Evolutionary conservation across 2,329 filamentous ascomycete genomes (phyloP), one percentile per base, ranked within the genome.

Genomic region (Cadophora sp.): DNA sequence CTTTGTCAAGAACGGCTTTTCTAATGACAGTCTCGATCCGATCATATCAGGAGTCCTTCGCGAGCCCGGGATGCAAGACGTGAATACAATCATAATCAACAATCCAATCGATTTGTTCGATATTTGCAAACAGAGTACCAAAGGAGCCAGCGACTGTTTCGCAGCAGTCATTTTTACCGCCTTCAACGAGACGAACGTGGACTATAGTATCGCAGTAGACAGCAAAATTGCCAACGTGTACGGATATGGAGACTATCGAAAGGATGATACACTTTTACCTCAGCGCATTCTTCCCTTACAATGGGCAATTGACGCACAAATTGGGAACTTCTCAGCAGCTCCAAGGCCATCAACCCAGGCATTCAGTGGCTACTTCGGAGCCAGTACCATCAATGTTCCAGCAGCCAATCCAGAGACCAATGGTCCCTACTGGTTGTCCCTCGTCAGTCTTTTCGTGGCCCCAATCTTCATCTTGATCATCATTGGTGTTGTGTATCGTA

Each of bases 401-500:
- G 7, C 20, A 18, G 45, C 24, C 7, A 39, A 48, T 14, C 36
- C 36, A 13, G 33, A 20, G 6, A 65, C 53, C 6, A 50, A 59
- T 36, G 64, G 60, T 8, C 56, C 63, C 30, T 64, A 48, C 30
- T 73, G 73, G 73, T 59, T 73, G 7, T 51, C 27, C 5, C 24
- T 72, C 8, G 63, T 74, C 20, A 48, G 48, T 8, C 7, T 41
- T 8, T 72, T 72, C 41, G 66, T 73, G 22, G 71, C 67, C 2
- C 72, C 73, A 1, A 45, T 75, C 3, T 75, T 74, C 66, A 70
- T 73, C 39, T 56, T 75, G n/a, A 73, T 75, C 41, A 62, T 72
- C 9, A 73, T 75, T 24, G 72, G 73, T 13, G 71, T 74, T 14
- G 70, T 71, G 3, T 75, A 74, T 61, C 73, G 55, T 58, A 58